Evolutionary conservation across 331 rosid species (phyloP), one percentile per base, ranked within the genome.

Genomic region (Acacia pycnantha): DNA sequence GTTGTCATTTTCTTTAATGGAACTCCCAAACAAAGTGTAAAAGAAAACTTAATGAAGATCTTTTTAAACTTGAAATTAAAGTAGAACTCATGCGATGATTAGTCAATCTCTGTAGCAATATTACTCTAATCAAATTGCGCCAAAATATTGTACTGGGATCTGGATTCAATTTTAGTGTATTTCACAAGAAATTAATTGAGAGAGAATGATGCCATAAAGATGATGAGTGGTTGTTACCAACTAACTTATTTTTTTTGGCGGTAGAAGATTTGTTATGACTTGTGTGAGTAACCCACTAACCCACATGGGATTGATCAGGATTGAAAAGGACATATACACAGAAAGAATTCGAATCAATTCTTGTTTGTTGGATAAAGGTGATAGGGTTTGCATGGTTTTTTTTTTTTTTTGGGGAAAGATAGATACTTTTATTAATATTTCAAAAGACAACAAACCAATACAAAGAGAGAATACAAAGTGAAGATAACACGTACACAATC

Each of bases 321-420:
- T 33, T 50, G 40, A 8, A 10, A 14, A 14, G 35, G 26, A 18
- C 24, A 5, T 35, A 35, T 9, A 1, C 21, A 11, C 13, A 61
- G 27, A 26, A 65, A 27, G 54, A 41, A 27, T 41, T 44, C 51
- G 78, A 82, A 70, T 77, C 78, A 31, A 51, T 51, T 51, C n/a
- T 51, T 51, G 59, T 51, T 6, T 51, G 24, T 7, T 51, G 59
- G 59, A 6, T 6, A 51, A 51, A 51, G 9, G 22, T 19, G 22
- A 51, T 18, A 51, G 58, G 2, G 10, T 6, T 4, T 51, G 22
- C n/a, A n/a, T n/a, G n/a, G n/a, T n/a, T n/a, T n/a, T n/a, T n/a
- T n/a, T n/a, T n/a, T n/a, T n/a, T n/a, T n/a, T n/a, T n/a, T n/a
- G n/a, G n/a, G n/a, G n/a, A n/a, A n/a, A n/a, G n/a, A n/a, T n/a